Evolutionary conservation across 2,329 filamentous ascomycete genomes (phyloP), one percentile per base, ranked within the genome.

Genomic region (Penicillium hordei): DNA sequence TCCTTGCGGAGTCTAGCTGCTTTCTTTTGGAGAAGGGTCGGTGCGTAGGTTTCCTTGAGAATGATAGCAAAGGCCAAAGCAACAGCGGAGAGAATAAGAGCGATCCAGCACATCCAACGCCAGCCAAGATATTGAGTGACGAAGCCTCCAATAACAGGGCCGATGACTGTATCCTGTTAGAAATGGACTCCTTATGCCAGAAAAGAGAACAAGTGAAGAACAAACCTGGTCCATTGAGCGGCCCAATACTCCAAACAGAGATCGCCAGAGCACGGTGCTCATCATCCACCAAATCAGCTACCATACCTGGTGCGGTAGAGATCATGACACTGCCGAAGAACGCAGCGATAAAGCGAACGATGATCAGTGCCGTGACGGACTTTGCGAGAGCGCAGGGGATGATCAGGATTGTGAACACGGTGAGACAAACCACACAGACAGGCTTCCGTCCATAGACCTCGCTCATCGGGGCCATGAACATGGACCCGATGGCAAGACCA

Each of bases 51-150:
- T 75, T 96, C 91, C 60, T 83, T 83, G 48, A 89, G 79, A 1
- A 83, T 78, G 2, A 80, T 69, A 64, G 91, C 82, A 62, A 87
- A 75, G 21, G 82, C 60, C 56, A 87, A 83, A 0, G 85, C 85
- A 0, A 82, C 79, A 0, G 84, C 90, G 0, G 84, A 83, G 10
- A 91, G 80, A 51, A 95, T 93, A 67, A 93, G 76, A 9, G 88
- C 83, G 21, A 94, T 81, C 89, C 90, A 96, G 68, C 90, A 89
- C 38, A 88, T 88, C 91, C 91, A 96, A 31, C 92, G 79, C 93
- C 93, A 97, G 12, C 91, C 91, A 2, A 94, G 78, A 61, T 78
- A 79, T 57, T 80, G 70, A 5, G 79, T 90, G 1, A 89, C 84
- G 65, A 96, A 95, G 0, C 92, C 92, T 23, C 92, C 92, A 34